Evolutionary conservation across 2,329 filamentous ascomycete genomes (phyloP).

Genomic region (Monosporascus ibericus): DNA sequence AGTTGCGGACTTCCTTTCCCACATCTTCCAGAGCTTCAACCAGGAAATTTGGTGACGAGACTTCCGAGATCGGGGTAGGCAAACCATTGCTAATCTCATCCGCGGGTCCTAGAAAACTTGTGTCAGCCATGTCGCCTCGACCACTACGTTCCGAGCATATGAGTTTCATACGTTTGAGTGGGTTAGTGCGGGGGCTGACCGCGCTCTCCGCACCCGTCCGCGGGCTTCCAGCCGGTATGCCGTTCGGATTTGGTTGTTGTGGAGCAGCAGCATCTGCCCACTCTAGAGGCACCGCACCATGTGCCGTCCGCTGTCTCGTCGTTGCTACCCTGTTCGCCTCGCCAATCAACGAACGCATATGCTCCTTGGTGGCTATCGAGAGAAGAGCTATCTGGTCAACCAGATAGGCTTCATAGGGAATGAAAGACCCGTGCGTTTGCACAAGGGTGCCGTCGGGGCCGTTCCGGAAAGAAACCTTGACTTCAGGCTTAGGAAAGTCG

Average conservation of each 20-base stretch:
- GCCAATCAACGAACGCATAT: constrained; percentile 68
- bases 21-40: constrained; percentile 52
- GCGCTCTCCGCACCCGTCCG: constrained; percentile 34
- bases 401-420: constrained; percentile 69
- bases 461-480: constrained; percentile 48
- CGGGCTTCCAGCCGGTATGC: constrained; percentile 16
- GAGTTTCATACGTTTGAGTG: constrained; percentile 52
- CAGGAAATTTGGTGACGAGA: constrained; percentile 44
- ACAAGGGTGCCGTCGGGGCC: constrained; percentile 58
- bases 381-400: constrained; percentile 79
- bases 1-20: constrained; percentile 60
- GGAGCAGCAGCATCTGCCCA: constrained; percentile 65
- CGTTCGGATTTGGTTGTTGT: constrained; percentile 29
- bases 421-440: constrained; percentile 59
- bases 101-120: constrained; percentile 29
- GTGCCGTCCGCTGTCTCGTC: constrained; percentile 69
- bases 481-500: constrained; percentile 43
- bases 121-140: constrained; percentile 27
- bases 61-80: constrained; percentile 41
- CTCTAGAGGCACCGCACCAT: constrained; percentile 71
- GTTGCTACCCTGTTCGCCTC: constrained; percentile 67
- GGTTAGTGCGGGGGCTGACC: constrained; percentile 46
- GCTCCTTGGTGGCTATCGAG: constrained; percentile 76
- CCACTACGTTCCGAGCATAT: constrained; percentile 1
- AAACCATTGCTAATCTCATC: constrained; percentile 33